Conservation (phyloP, 2,329 filamentous ascomycete genomes). For the Trichoderma pleuroti region DNA sequence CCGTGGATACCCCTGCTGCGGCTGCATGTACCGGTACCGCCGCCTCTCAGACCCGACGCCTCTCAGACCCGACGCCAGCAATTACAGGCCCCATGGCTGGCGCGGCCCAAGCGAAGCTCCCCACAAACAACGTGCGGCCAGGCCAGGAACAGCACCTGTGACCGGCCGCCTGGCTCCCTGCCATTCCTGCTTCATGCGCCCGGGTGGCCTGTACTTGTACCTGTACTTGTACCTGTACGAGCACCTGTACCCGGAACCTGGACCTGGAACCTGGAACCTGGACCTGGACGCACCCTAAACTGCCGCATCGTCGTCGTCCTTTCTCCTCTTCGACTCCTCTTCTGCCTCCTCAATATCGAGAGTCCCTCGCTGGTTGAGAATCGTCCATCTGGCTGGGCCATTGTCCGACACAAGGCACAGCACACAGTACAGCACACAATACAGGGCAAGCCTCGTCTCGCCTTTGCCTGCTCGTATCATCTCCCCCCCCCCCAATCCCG, state of each 20-base stretch:
- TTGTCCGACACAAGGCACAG: background rate
- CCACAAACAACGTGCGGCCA: background rate
- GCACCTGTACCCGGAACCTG: background rate
- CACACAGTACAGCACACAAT: background rate
- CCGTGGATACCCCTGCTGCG: background rate
- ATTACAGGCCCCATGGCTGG: background rate
- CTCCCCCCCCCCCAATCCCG: background rate
- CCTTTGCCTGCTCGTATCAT: background rate
- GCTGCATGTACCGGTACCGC: background rate
- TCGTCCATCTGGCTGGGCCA: conserved; percentile 5
- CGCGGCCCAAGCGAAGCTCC: background rate
- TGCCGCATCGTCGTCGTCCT: background rate
- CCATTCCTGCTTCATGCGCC: background rate
- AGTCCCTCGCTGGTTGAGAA: conserved; percentile 7
- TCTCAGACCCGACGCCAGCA: background rate
- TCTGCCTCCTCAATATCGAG: background rate
- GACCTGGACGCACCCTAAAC: background rate
- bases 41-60: background rate
- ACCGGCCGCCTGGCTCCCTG: background rate
- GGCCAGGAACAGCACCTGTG: background rate
- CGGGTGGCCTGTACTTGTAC: background rate
- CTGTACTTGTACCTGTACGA: background rate
- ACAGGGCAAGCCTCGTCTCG: background rate
- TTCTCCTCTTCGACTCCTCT: conserved; percentile 8
- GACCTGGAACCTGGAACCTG: background rate